Evolutionary conservation across 1,284 basidiomycete genomes (phyloP).

Genomic region (Psilocybe mexicana): DNA sequence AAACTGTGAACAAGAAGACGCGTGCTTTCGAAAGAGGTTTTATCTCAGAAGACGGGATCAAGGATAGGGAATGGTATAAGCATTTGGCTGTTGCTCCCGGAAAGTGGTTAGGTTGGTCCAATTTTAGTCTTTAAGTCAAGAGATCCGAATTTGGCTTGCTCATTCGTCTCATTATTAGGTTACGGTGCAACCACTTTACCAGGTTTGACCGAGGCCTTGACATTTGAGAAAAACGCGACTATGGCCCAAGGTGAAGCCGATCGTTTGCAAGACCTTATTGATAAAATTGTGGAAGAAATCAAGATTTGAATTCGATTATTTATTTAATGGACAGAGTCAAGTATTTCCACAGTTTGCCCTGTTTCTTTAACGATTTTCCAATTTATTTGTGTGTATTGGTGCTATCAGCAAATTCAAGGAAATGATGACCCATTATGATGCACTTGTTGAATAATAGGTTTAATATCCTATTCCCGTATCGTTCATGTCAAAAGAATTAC

Average conservation of each 20-base stretch:
- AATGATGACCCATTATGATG: too few species aligned
- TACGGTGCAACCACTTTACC: constrained; percentile 88
- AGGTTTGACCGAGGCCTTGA: constrained; percentile 76
- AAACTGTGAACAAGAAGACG: constrained; percentile 69
- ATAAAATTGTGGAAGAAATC: constrained; percentile 32
- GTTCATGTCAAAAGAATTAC: too few species aligned
- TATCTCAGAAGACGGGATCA: constrained; percentile 73
- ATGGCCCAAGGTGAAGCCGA: constrained; percentile 63
- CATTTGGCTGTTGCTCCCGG: constrained; percentile 89
- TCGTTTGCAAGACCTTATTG: constrained; percentile 46
- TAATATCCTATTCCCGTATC: too few species aligned
- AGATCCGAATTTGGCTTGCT: background rate
- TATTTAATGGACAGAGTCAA: background rate
- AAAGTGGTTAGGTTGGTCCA: constrained; percentile 72
- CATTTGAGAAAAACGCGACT: constrained; percentile 62
- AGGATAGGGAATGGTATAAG: constrained; percentile 79
- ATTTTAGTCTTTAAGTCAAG: background rate
- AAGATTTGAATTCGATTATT: background rate
- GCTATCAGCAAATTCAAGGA: too few species aligned
- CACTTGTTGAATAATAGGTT: too few species aligned
- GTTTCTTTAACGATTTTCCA: too few species aligned
- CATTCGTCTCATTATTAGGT: constrained; percentile 39
- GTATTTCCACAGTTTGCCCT: too few species aligned
- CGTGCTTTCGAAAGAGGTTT: constrained; percentile 82
- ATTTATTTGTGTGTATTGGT: too few species aligned